phyloP scores from a whole-genome alignment of 2,329 filamentous ascomycete genomes.

The Calonectria naviculata region DNA sequence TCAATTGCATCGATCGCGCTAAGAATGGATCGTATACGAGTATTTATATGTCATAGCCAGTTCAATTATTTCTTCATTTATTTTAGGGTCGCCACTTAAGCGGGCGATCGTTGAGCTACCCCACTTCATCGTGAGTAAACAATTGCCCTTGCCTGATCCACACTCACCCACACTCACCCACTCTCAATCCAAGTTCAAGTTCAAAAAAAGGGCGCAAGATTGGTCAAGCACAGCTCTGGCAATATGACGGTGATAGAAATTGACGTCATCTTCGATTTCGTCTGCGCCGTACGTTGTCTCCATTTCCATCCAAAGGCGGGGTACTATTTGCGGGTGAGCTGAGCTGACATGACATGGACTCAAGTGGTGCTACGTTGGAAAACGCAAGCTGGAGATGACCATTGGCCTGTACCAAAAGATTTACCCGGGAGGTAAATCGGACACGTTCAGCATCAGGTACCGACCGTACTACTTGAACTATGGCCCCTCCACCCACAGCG shows the following conservation, averaged over 20 bases:
- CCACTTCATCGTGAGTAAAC: background rate
- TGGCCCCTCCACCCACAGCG: conserved; percentile 32
- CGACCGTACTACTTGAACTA: conserved; percentile 51
- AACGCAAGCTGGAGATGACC: conserved; percentile 49
- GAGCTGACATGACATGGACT: background rate
- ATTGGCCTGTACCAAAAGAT: conserved; percentile 52
- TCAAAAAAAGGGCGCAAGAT: background rate
- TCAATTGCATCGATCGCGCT: background rate
- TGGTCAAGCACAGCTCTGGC: background rate
- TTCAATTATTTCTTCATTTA: background rate
- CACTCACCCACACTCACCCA: background rate
- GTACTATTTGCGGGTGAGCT: no score
- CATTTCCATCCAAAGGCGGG: no score
- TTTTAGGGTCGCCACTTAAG: background rate
- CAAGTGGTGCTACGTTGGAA: conserved; percentile 54
- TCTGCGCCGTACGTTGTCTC: conserved; percentile 42
- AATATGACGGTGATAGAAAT: conserved; percentile 31
- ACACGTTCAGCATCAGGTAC: conserved; percentile 50
- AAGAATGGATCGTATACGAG: background rate
- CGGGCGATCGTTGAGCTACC: background rate
- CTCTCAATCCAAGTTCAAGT: background rate
- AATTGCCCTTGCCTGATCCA: background rate
- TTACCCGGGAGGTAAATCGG: conserved; percentile 49
- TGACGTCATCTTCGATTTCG: conserved; percentile 44
- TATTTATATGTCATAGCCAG: background rate